These are phyloP conservation scores for Gynostemma pentaphyllum DNA, from an alignment of 306 rosid genomes.

Conservation along the genomic window DNA sequence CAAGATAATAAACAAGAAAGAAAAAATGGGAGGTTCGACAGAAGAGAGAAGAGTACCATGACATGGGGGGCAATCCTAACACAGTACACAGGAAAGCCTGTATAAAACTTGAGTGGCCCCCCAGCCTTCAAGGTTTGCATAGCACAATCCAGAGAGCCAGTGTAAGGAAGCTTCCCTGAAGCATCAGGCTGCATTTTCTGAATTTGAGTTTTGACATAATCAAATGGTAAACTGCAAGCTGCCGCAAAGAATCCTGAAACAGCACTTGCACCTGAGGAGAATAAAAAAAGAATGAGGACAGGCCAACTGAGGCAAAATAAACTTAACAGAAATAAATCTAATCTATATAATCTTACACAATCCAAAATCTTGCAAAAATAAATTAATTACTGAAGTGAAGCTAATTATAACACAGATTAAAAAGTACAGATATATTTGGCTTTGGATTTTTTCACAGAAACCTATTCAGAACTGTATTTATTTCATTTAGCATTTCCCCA, in stretches of 20 bases:
- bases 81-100: constrained; percentile 57
- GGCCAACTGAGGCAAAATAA: not conserved
- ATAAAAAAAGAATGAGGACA: not conserved
- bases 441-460: too few relatives aligned
- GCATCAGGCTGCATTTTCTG: constrained; percentile 76
- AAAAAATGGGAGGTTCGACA: not conserved
- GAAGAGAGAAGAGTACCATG: constrained; percentile 35
- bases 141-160: constrained; percentile 62
- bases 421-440: too few relatives aligned
- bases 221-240: constrained; percentile 76
- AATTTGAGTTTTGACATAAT: constrained; percentile 54
- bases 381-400: not conserved
- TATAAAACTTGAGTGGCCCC: constrained; percentile 47
- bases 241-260: constrained; percentile 60
- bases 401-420: too few relatives aligned
- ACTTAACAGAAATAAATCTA: not conserved
- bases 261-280: constrained; percentile 41
- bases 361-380: not conserved
- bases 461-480: too few relatives aligned
- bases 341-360: not conserved
- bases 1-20: not conserved
- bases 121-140: constrained; percentile 44
- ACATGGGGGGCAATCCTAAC: constrained; percentile 46
- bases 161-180: constrained; percentile 72
- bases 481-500: too few relatives aligned